Conservation (phyloP, 2,329 filamentous ascomycete species). For the Fusarium hainanense region DNA sequence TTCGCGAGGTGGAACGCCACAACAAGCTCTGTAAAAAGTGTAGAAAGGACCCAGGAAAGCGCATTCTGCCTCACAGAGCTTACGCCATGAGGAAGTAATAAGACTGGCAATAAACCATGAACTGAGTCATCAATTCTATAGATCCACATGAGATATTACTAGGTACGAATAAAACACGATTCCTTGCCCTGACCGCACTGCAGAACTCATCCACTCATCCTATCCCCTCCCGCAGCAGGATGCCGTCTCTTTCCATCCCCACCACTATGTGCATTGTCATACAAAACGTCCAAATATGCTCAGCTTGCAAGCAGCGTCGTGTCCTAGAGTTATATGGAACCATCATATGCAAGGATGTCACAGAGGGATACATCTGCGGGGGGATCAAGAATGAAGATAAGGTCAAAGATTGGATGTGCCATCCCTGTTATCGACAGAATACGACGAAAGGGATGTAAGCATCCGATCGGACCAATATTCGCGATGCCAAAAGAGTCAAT, state of each 20-base stretch:
- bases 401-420: neutral
- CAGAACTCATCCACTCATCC: too few relatives aligned
- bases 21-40: neutral
- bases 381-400: neutral
- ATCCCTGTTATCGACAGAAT: neutral
- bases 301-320: fast-evolving
- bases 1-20: neutral
- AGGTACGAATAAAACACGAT: neutral
- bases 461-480: neutral
- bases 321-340: neutral
- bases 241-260: too few relatives aligned
- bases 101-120: neutral
- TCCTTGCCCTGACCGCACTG: fast-evolving
- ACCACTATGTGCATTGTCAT: neutral
- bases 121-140: neutral
- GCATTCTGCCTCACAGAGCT: neutral
- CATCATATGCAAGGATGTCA: neutral
- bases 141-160: neutral
- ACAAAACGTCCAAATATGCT: neutral
- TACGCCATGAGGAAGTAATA: neutral
- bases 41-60: neutral
- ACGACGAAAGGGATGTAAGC: neutral
- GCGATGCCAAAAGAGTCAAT: neutral
- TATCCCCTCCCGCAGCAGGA: too few relatives aligned
- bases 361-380: neutral